Evolutionary conservation across 192 early-diverging fungal genomes (phyloP), one percentile per base, ranked within the genome.

Genomic region (Umbelopsis sp.): DNA sequence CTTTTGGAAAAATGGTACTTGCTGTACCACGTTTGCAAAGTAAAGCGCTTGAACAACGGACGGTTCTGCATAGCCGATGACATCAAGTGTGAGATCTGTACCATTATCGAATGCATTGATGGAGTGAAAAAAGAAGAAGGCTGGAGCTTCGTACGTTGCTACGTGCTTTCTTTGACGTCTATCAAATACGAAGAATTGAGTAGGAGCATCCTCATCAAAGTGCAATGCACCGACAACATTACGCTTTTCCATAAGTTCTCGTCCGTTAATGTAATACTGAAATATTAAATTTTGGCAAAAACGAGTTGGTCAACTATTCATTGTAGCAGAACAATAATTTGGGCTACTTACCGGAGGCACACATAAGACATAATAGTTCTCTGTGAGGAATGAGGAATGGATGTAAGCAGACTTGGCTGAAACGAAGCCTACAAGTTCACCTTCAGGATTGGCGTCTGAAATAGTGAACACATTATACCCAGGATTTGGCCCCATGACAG

Each of bases 81-180:
- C 49, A 50, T 85, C 83, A 18, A 85, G 25, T 23, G 74, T 44
- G 21, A 80, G 41, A 41, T 75, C 81, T 64, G 76, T 82, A 22
- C 64, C 80, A 4, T 79, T 80, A 21, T 87, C 86, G 35, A 55
- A 87, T 4, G 78, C 76, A 69, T 87, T 85, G 67, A 85, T 50
- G 30, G 73, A 67, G 70, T 87, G 86, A 77, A 85, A 85, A 52
- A 78, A 72, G 37, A 80, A 87, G 51, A 71, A 82, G 16, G 84
- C 49, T 6, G 75, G 79, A 13, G 71, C 51, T 27, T 79, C 71
- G 65, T 81, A 87, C 12, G 82, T 81, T 27, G 82, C 84, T 12
- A 87, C 86, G 61, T 81, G 79, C 41, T 76, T 49, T 20, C 73
- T 71, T 47, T 27, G 33, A 0, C 25, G 9, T 3, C 82, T 64